phyloP scores from a whole-genome alignment of 2,329 filamentous ascomycete genomes.

The Xylaria sp. region DNA sequence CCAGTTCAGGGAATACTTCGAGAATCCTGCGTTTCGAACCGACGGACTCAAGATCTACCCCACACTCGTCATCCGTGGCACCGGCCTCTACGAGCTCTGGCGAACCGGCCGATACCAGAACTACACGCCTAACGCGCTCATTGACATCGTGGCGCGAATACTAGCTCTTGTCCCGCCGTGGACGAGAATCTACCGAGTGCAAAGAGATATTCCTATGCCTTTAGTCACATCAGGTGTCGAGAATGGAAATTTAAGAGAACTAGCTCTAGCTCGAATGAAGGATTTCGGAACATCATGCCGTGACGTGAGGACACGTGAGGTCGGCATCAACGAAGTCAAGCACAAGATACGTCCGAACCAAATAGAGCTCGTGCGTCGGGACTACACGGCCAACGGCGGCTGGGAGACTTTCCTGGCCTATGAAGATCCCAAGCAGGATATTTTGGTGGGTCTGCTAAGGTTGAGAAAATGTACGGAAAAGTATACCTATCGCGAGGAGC shows the following conservation, averaged over 20 bases:
- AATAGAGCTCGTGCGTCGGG: slow-evolving; percentile 90
- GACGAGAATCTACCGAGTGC: slow-evolving; percentile 98
- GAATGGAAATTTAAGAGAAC: slow-evolving; percentile 92
- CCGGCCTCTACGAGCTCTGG: slow-evolving; percentile 96
- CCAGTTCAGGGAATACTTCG: slow-evolving; percentile 97
- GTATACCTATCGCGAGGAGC: slow-evolving; percentile 89
- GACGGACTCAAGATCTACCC: slow-evolving; percentile 98
- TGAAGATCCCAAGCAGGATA: slow-evolving; percentile 98
- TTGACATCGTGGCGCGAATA: slow-evolving; percentile 96
- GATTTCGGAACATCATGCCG: slow-evolving; percentile 97
- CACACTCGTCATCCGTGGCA: slow-evolving; percentile 94
- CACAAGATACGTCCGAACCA: slow-evolving; percentile 97
- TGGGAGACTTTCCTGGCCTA: slow-evolving; percentile 99
- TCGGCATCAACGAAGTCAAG: slow-evolving; percentile 98
- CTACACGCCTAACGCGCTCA: slow-evolving; percentile 95
- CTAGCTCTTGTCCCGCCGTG: slow-evolving; percentile 92
- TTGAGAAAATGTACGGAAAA: slow-evolving; percentile 88
- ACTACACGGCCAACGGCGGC: slow-evolving; percentile 93
- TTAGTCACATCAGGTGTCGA: slow-evolving; percentile 98
- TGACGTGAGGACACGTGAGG: slow-evolving; percentile 93
- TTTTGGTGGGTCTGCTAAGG: slow-evolving; percentile 87
- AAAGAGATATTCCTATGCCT: slow-evolving; percentile 99
- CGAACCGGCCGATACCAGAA: slow-evolving; percentile 96
- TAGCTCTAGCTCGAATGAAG: slow-evolving; percentile 97
- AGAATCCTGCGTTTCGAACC: slow-evolving; percentile 93